Percentiles rank a stretch among this genome's conserved stretches.
Evolutionary conservation across 345 rosid genomes (phyloP).

Genomic region (Citrus sinensis): DVS_A1.0 CM039163.1:13713501-13714000

Average conservation of each 20-base stretch:
- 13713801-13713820: neutral
- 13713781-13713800: slow-evolving; percentile 20
- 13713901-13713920: slow-evolving; percentile 7
- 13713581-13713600: neutral
- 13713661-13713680: slow-evolving; percentile 38
- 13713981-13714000: neutral
- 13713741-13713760: slow-evolving; percentile 53
- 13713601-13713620: slow-evolving; percentile 23
- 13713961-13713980: slow-evolving; percentile 16
- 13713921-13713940: slow-evolving; percentile 14
- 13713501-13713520: slow-evolving; percentile 36
- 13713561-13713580: neutral
- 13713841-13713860: slow-evolving; percentile 17
- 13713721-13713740: slow-evolving; percentile 30
- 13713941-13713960: slow-evolving; percentile 31
- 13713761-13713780: slow-evolving; percentile 65
- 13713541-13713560: neutral
- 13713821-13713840: neutral
- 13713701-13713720: slow-evolving; percentile 48
- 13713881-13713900: neutral
- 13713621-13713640: slow-evolving; percentile 39
- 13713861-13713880: slow-evolving; percentile 1
- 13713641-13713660: slow-evolving; percentile 41
- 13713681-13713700: slow-evolving; percentile 38
- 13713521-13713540: neutral